Base-by-base conservation (phyloP, 495 filamentous ascomycete species). In the Cenococcum geophilum region DNA sequence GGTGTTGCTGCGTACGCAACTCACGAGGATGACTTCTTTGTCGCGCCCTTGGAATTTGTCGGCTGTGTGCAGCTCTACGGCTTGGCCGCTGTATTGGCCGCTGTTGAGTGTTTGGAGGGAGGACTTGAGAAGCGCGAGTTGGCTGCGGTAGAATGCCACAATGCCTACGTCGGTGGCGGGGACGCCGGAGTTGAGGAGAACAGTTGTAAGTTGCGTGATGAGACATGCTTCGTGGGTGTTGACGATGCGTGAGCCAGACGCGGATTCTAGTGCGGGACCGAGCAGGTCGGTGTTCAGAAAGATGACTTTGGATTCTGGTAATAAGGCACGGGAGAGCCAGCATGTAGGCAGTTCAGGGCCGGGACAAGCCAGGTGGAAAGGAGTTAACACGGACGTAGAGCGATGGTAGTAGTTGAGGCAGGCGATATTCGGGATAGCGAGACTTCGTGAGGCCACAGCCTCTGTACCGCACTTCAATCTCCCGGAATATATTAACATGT, bases 141-240 rank as follows among this genome's bases (percentile, higher is more conserved):
- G 93, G 34, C 89, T 92, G 63, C 92, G 89, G 76, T 98, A 98
- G 72, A 96, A 89, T n/a, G 93, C 95, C 71, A 98, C 96, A 65
- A 97, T 86, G n/a, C 93, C 93, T 52, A 98, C 92, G 47, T 91
- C 86, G 5, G 76, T 76, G 0, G 87, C 81, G 0, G 87, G 78
- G 16, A 96, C 80, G 32, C 93, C 93, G 8, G 81, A 80, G 0
- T 81, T 78, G 51, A 96, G 79, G 1, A 98, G 82, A 0, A 83
- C 76, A 64, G 89, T 82, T 35, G 96, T 90, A 27, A 97, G 82
- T 69, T 95, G 87, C 0, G 80, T 78, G 45, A 85, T 83, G 36
- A 97, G 78, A 5, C 78, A 79, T 0, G 86, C 88, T 74, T 98
- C 93, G 48, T 80, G 79, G 4, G 84, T 79, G 73, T 98, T 98